Conservation (phyloP, 441 rosid species). For the Adansonia grandidieri region DNA sequence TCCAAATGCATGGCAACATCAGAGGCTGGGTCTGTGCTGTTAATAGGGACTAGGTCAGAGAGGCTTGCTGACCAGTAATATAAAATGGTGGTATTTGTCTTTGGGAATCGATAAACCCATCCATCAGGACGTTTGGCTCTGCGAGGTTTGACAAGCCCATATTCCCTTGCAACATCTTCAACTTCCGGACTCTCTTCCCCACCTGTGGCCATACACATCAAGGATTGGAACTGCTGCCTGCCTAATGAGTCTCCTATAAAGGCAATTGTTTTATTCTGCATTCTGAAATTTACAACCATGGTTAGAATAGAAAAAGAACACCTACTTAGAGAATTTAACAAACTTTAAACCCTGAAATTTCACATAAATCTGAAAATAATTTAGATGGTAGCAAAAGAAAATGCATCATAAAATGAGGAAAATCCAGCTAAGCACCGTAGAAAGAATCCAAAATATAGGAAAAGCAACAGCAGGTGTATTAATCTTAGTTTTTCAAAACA, state of each 20-base stretch:
- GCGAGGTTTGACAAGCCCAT: slow-evolving; percentile 50
- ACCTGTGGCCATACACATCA: slow-evolving; percentile 77
- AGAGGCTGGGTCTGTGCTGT: slow-evolving; percentile 35
- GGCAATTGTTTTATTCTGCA: slow-evolving; percentile 76
- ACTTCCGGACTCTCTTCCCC: slow-evolving; percentile 56
- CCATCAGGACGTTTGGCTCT: slow-evolving; percentile 65
- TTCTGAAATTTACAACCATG: slow-evolving; percentile 43
- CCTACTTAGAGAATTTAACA: not conserved
- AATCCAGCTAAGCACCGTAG: not conserved
- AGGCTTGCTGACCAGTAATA: slow-evolving; percentile 58
- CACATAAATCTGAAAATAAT: not conserved
- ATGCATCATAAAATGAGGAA: not conserved
- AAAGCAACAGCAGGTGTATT: not conserved
- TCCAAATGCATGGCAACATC: slow-evolving; percentile 67
- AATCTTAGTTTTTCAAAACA: not conserved
- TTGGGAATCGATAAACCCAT: slow-evolving; percentile 63
- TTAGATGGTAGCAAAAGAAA: not conserved
- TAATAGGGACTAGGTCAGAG: slow-evolving; percentile 26
- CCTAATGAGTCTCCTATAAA: slow-evolving; percentile 79
- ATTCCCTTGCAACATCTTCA: slow-evolving; percentile 58
- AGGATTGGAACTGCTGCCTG: slow-evolving; percentile 74
- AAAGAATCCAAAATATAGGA: not conserved
- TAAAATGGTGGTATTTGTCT: slow-evolving; percentile 70
- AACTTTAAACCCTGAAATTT: not conserved
- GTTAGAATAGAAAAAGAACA: slow-evolving; percentile 6